Conservation (phyloP, 2,329 filamentous ascomycete genomes). For the Aspergillus neotritici region DNA sequence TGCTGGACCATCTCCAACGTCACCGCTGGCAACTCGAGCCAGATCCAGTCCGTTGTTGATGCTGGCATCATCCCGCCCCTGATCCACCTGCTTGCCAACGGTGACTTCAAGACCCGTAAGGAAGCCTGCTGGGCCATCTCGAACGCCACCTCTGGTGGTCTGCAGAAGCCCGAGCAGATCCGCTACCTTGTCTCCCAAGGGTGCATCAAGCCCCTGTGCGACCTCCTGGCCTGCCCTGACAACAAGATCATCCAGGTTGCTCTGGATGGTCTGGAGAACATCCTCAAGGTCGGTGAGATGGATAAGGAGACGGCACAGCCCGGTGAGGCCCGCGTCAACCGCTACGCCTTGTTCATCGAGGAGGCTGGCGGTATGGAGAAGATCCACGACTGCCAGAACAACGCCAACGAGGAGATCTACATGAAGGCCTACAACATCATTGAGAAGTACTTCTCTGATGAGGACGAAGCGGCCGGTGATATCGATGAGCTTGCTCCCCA, state of each 20-base stretch:
- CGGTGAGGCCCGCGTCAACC: constrained; percentile 63
- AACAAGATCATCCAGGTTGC: constrained; percentile 99
- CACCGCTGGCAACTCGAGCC: constrained; percentile 93
- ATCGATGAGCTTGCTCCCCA: constrained; percentile 74
- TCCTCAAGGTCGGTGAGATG: constrained; percentile 97
- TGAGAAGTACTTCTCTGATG: constrained; percentile 99
- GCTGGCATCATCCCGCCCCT: constrained; percentile 94
- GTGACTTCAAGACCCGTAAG: constrained; percentile 98
- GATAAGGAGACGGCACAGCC: constrained; percentile 76
- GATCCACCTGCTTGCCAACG: constrained; percentile 92
- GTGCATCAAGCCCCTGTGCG: constrained; percentile 95
- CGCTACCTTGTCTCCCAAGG: constrained; percentile 88
- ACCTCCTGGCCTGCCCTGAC: constrained; percentile 90
- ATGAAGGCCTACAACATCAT: constrained; percentile 99
- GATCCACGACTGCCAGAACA: constrained; percentile 99
- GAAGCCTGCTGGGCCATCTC: constrained; percentile 99
- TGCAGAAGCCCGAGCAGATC: constrained; percentile 98
- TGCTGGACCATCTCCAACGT: constrained; percentile 99
- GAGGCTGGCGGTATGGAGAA: constrained; percentile 99
- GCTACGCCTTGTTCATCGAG: constrained; percentile 96
- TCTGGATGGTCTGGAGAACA: constrained; percentile 96
- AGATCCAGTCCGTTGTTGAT: constrained; percentile 95
- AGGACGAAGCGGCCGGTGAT: constrained; percentile 73
- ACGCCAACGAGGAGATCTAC: constrained; percentile 99
- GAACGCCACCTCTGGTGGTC: constrained; percentile 92